Base-by-base conservation (phyloP, 805 yeast genomes). In the Metschnikowia similis region DNA sequence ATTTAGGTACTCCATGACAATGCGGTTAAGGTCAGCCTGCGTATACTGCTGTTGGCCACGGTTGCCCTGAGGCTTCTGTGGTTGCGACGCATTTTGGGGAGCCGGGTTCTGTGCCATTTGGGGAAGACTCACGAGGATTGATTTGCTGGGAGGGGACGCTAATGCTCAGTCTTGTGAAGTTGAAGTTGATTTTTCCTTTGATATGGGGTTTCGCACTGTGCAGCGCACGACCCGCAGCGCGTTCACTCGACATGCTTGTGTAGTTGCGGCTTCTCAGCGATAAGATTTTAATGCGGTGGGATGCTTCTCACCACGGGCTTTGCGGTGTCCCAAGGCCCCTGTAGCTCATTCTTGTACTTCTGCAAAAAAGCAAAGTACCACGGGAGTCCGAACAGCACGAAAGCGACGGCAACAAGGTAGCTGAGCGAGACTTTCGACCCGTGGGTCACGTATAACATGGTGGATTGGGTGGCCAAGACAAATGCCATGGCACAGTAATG, bases 321-420 rank as follows among this genome's bases (percentile, higher is more conserved):
- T 6, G 96, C 96, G 1, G 86, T 82, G 64, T 89, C 96, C 96
- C 96, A 89, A 0, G 96, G 96, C 0, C 96, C 96, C 64, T 87
- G 91, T 47, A 89, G 71, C 64, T 88, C 96, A 62, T 83, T 87
- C 65, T 89, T 89, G 63, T 88, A 88, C 64, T 81, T 79, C 61
- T 89, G 96, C 36, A 89, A 69, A 30, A 75, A 76, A 43, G 88
- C 66, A 58, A 88, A 85, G 68, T 88, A 84, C 45, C 76, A 74
- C 2, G 96, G 96, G 21, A 88, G 76, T 16, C 49, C 50, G 21
- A 56, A 45, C 60, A 57, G 60, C 1, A 80, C 70, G 8, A 85
- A 66, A 2, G 75, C 65, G 1, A 87, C 77, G 37, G 71, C 60
- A 0, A 74, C 56, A 49, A 82, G 82, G 6, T 78, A 60, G 1